Evolutionary conservation across 352 stramenopile species (phyloP).

Genomic region (Globisporangium barbulae): DNA sequence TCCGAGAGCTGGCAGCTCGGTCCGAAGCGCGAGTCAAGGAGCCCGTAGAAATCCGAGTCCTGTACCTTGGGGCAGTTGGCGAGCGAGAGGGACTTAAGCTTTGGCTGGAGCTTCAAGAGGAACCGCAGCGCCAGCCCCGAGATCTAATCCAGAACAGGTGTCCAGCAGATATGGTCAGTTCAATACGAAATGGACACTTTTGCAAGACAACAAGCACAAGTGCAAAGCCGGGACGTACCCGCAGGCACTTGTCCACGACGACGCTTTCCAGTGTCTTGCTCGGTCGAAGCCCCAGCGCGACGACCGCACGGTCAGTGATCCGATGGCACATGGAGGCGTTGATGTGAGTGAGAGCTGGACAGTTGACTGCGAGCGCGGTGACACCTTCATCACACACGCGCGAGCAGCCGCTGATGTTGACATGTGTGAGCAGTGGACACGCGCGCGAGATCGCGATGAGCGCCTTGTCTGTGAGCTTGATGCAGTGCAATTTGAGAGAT

Average conservation of each 20-base stretch:
- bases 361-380: slow-evolving; percentile 55
- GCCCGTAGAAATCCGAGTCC: slow-evolving; percentile 36
- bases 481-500: slow-evolving; percentile 53
- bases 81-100: slow-evolving; percentile 47
- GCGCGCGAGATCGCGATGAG: slow-evolving; percentile 39
- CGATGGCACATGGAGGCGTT: slow-evolving; percentile 82
- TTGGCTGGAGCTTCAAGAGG: slow-evolving; percentile 51
- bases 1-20: slow-evolving; percentile 25
- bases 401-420: slow-evolving; percentile 76
- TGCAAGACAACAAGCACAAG: not conserved
- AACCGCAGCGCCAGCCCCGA: slow-evolving; percentile 52
- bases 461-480: slow-evolving; percentile 64
- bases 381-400: slow-evolving; percentile 78
- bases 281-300: slow-evolving; percentile 42
- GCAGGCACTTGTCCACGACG: slow-evolving; percentile 59
- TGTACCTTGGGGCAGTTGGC: slow-evolving; percentile 63
- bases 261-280: slow-evolving; percentile 35
- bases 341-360: slow-evolving; percentile 40
- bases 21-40: slow-evolving; percentile 10
- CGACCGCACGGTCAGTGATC: slow-evolving; percentile 65
- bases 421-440: slow-evolving; percentile 33
- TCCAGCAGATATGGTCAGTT: not conserved
- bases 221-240: slow-evolving; percentile 27
- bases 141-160: slow-evolving; percentile 26
- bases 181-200: not conserved